These are phyloP conservation scores for Geotrichum klebahnii DNA, from an alignment of 1,139 yeast species.

Conservation along the genomic window DNA sequence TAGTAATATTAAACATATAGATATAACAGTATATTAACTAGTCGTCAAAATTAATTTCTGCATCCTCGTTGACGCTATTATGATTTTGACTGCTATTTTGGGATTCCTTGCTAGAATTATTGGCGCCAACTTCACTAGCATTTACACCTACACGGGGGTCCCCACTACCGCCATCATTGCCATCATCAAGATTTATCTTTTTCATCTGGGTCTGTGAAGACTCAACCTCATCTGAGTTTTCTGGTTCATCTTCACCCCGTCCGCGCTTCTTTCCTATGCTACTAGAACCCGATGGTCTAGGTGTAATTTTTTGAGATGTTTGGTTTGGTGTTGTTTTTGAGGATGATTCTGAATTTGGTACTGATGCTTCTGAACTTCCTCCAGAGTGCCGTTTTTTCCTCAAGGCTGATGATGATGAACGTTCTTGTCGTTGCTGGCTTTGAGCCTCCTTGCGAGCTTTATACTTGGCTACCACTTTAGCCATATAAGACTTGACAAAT, in stretches of 20 bases:
- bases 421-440: background rate
- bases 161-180: background rate
- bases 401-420: background rate
- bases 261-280: background rate
- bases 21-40: no score
- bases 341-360: background rate
- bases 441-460: background rate
- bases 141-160: background rate
- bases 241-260: background rate
- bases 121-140: constrained; percentile 19
- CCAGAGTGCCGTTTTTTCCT: background rate
- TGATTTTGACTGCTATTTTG: constrained; percentile 19
- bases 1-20: no score
- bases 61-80: constrained; percentile 22
- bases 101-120: constrained; percentile 4
- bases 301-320: no score
- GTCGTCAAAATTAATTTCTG: constrained; percentile 17
- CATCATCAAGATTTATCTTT: background rate
- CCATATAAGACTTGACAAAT: constrained; percentile 68
- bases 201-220: background rate
- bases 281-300: no score
- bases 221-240: background rate
- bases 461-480: constrained; percentile 44
- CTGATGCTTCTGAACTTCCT: background rate
- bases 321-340: no score